Evolutionary conservation across 768 basidiomycete genomes (phyloP).

Genomic region (Galerina sulciceps): DNA sequence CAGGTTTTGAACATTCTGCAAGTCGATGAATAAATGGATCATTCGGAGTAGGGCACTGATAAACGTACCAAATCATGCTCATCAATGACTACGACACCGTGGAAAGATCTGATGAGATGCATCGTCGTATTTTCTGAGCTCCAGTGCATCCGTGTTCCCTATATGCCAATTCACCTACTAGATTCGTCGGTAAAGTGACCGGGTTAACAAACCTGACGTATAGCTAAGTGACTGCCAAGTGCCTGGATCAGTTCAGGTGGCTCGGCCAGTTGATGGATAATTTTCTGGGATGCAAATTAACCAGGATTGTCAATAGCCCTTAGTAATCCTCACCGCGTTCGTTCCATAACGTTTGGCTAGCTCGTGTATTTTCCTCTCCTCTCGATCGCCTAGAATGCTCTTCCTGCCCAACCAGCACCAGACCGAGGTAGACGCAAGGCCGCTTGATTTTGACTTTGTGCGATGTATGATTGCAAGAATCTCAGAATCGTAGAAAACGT

Average conservation of each 20-base stretch:
- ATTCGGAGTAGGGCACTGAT: neutral
- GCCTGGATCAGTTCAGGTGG: slow-evolving; percentile 62
- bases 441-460: slow-evolving; percentile 63
- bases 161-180: neutral
- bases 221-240: slow-evolving; percentile 74
- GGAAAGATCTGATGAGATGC: slow-evolving; percentile 65
- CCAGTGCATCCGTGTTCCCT: slow-evolving; percentile 81
- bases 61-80: slow-evolving; percentile 69
- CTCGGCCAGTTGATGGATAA: slow-evolving; percentile 66
- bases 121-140: slow-evolving; percentile 80
- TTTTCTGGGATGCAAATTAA: slow-evolving; percentile 31
- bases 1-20: slow-evolving; percentile 63
- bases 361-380: slow-evolving; percentile 70
- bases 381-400: slow-evolving; percentile 56
- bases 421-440: slow-evolving; percentile 68
- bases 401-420: slow-evolving; percentile 80
- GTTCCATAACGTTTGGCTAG: slow-evolving; percentile 78
- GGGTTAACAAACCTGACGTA: slow-evolving; percentile 63
- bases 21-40: slow-evolving; percentile 6
- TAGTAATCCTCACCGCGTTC: slow-evolving; percentile 47
- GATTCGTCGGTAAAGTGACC: neutral
- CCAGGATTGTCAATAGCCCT: neutral
- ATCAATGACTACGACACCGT: slow-evolving; percentile 63
- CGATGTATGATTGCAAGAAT: slow-evolving; percentile 71
- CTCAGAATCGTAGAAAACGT: slow-evolving; percentile 78